Conservation (phyloP, 1,284 basidiomycete genomes). For the Mycena sp. region DNA sequence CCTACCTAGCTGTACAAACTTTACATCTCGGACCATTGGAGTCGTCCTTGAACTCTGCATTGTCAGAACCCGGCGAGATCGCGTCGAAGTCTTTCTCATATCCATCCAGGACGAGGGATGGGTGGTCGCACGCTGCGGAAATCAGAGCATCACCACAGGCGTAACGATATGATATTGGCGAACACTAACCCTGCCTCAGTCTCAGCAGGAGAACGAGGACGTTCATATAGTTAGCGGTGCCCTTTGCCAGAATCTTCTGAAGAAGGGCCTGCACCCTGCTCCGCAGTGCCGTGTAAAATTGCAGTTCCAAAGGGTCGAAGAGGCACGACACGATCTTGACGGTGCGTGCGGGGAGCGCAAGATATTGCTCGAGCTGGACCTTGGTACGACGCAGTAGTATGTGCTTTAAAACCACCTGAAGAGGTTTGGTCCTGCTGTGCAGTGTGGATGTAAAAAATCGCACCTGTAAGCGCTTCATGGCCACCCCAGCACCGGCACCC, state of each 20-base stretch:
- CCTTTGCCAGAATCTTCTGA: slow-evolving; percentile 67
- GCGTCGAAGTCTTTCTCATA: slow-evolving; percentile 78
- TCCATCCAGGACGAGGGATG: slow-evolving; percentile 79
- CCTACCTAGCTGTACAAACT: slow-evolving; percentile 5
- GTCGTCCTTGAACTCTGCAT: slow-evolving; percentile 16
- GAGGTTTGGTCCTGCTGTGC: no score
- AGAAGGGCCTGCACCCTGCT: slow-evolving; percentile 79
- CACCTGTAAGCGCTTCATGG: slow-evolving; percentile 84
- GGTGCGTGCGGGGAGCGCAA: slow-evolving; percentile 82
- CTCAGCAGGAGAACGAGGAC: slow-evolving; percentile 86
- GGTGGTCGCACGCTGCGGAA: slow-evolving; percentile 86
- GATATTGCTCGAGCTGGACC: slow-evolving; percentile 78
- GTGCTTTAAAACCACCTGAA: slow-evolving; percentile 76
- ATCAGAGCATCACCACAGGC: slow-evolving; percentile 3
- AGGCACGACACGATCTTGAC: slow-evolving; percentile 79
- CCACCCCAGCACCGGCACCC: slow-evolving; percentile 67
- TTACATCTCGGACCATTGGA: slow-evolving; percentile 1
- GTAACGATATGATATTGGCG: slow-evolving; percentile 21
- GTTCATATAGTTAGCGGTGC: slow-evolving; percentile 74
- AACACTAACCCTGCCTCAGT: slow-evolving; percentile 81
- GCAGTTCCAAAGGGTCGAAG: slow-evolving; percentile 78
- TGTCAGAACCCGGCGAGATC: slow-evolving; percentile 59
- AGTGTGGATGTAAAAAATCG: neutral
- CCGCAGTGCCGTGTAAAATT: slow-evolving; percentile 86
- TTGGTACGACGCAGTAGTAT: slow-evolving; percentile 95